Conservation (phyloP, 129 eudicot species). For the Apium graveolens region DNA sequence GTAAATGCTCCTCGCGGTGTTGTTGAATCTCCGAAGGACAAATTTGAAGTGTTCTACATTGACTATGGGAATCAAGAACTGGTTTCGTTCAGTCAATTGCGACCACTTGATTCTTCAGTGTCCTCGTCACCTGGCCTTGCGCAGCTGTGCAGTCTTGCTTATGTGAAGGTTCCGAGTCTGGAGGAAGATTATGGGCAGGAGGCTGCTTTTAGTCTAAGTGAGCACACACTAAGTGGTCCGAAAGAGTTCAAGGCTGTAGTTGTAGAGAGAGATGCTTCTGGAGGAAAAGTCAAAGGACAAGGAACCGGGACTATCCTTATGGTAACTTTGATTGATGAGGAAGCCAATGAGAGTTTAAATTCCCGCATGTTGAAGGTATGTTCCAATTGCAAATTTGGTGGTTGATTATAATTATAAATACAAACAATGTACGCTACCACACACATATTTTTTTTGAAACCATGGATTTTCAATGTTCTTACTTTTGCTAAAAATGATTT, state of each 20-base stretch:
- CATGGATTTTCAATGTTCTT: neutral
- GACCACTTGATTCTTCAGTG: slow-evolving; percentile 69
- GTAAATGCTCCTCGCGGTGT: slow-evolving; percentile 63
- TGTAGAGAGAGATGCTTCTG: slow-evolving; percentile 80
- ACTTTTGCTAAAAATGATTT: neutral
- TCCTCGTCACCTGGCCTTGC: slow-evolving; percentile 78
- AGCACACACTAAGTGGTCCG: slow-evolving; percentile 43
- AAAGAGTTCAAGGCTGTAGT: slow-evolving; percentile 73
- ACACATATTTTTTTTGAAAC: neutral
- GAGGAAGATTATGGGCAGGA: slow-evolving; percentile 92
- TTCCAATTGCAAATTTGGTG: neutral
- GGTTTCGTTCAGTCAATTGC: slow-evolving; percentile 58
- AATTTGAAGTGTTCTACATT: slow-evolving; percentile 83
- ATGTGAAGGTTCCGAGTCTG: slow-evolving; percentile 66
- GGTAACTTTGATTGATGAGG: slow-evolving; percentile 63
- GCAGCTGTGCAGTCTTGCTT: slow-evolving; percentile 84
- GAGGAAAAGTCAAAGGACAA: slow-evolving; percentile 92
- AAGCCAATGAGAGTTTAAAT: slow-evolving; percentile 54
- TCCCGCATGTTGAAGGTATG: slow-evolving; percentile 71
- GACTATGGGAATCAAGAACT: slow-evolving; percentile 93
- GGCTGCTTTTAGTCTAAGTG: slow-evolving; percentile 71
- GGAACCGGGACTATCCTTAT: slow-evolving; percentile 76
- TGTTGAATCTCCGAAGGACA: slow-evolving; percentile 56
- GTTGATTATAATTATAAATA: neutral
- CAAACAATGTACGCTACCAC: neutral